Evolutionary conservation across 2,329 filamentous ascomycete genomes (phyloP).

Genomic region (Dendrostoma leiphaemia): DNA sequence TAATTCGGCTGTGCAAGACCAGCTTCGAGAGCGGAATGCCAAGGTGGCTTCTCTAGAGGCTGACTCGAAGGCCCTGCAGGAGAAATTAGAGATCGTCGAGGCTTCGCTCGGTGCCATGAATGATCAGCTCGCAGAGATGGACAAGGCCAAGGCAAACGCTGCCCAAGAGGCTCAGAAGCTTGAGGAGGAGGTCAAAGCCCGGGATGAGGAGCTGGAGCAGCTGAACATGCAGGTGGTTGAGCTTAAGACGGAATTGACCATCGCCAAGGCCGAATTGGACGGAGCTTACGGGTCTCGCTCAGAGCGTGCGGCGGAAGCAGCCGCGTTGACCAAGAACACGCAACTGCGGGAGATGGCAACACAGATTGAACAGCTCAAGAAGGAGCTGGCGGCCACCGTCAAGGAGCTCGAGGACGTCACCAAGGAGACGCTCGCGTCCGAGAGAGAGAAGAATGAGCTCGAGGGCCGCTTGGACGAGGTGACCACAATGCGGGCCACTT

Average conservation of each 20-base stretch:
- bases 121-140: constrained; percentile 20
- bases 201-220: constrained; percentile 49
- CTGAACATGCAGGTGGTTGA: constrained; percentile 53
- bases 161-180: constrained; percentile 31
- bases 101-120: constrained; percentile 22
- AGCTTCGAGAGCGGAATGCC: constrained; percentile 42
- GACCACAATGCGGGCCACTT: constrained; percentile 30
- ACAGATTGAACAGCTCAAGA: constrained; percentile 49
- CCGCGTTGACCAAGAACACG: constrained; percentile 49
- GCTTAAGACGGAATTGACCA: constrained; percentile 60
- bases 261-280: constrained; percentile 61
- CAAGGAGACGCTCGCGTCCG: constrained; percentile 47
- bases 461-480: constrained; percentile 42
- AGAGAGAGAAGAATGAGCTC: constrained; percentile 48
- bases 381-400: constrained; percentile 49
- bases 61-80: constrained; percentile 37
- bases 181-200: constrained; percentile 44
- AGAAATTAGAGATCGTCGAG: constrained; percentile 33
- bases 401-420: constrained; percentile 54
- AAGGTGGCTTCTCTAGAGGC: constrained; percentile 44
- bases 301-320: constrained; percentile 57
- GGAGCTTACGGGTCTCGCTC: constrained; percentile 59
- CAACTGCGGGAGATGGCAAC: constrained; percentile 44
- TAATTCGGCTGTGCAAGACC: constrained; percentile 35
- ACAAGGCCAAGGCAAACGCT: constrained; percentile 28